These are phyloP conservation scores for Phaeotremella fagi DNA, from an alignment of 768 basidiomycete species.

Conservation along the genomic window DNA sequence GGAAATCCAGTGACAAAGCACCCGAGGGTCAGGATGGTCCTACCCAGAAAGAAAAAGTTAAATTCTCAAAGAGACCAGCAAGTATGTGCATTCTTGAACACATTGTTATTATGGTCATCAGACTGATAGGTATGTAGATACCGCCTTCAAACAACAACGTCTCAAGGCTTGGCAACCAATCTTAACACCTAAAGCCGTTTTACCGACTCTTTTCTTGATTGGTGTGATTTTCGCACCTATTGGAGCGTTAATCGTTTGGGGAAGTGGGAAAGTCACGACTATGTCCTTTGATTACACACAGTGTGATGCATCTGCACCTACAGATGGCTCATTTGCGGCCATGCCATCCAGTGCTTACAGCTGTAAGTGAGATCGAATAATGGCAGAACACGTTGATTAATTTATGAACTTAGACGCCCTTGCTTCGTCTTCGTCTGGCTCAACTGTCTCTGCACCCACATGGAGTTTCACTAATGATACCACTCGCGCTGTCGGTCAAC, in stretches of 20 bases:
- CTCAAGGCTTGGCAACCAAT: conserved; percentile 99
- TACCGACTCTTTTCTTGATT: conserved; percentile 92
- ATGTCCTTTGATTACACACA: conserved; percentile 93
- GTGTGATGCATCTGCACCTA: conserved; percentile 65
- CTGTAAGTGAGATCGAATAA: conserved; percentile 35
- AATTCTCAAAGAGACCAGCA: conserved; percentile 48
- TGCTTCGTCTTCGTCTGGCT: conserved; percentile 50
- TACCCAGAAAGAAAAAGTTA: conserved; percentile 47
- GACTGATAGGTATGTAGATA: conserved; percentile 64
- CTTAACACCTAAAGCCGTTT: conserved; percentile 92
- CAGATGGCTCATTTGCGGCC: conserved; percentile 53
- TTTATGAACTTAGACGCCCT: conserved; percentile 42
- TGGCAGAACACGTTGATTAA: too few species aligned
- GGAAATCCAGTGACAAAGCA: conserved; percentile 36
- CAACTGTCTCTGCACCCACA: conserved; percentile 55
- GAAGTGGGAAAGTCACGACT: conserved; percentile 74
- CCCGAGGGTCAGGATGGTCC: conserved; percentile 22
- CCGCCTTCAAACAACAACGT: conserved; percentile 98
- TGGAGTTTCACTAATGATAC: conserved; percentile 67
- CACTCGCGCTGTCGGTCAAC: conserved; percentile 51
- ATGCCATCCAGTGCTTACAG: conserved; percentile 54
- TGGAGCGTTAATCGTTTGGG: conserved; percentile 92
- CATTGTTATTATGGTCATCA: not conserved
- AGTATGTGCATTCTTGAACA: conserved; percentile 30
- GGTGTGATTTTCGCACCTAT: conserved; percentile 94